Conservation (phyloP, 2,329 filamentous ascomycete genomes). For the Seiridium unicorne region DNA sequence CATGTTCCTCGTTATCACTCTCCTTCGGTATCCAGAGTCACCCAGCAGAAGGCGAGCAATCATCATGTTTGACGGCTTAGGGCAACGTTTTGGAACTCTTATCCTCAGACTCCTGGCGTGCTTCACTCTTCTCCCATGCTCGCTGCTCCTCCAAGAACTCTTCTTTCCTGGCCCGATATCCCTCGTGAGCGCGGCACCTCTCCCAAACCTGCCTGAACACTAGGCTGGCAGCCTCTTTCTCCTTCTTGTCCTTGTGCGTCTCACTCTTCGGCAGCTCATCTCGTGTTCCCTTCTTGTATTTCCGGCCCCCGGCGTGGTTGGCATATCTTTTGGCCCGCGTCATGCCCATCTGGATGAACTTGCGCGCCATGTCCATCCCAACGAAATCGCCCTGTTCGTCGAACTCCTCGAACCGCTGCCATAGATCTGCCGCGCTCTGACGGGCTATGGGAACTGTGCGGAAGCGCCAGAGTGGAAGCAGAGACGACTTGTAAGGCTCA, state of each 20-base stretch:
- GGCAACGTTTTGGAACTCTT: neutral
- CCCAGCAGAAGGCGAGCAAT: neutral
- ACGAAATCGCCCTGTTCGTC: slow-evolving; percentile 54
- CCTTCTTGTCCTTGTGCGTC: slow-evolving; percentile 41
- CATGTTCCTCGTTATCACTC: too few relatives aligned
- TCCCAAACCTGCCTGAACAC: slow-evolving; percentile 51
- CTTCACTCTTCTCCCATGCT: slow-evolving; percentile 8
- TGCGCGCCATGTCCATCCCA: slow-evolving; percentile 63
- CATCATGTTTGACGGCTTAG: neutral
- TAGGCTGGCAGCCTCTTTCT: slow-evolving; percentile 47
- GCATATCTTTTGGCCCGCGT: slow-evolving; percentile 59
- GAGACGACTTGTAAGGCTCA: slow-evolving; percentile 60
- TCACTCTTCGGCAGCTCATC: slow-evolving; percentile 41
- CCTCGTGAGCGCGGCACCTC: slow-evolving; percentile 39
- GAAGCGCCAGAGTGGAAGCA: slow-evolving; percentile 62
- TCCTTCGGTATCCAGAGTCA: too few relatives aligned
- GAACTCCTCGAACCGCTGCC: slow-evolving; percentile 50
- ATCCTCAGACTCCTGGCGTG: neutral
- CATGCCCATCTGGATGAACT: slow-evolving; percentile 67
- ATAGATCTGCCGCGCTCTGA: slow-evolving; percentile 47
- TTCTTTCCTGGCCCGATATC: slow-evolving; percentile 42
- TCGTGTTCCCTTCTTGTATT: slow-evolving; percentile 45
- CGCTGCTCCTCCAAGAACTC: slow-evolving; percentile 44
- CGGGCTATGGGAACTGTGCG: slow-evolving; percentile 49
- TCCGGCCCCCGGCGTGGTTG: slow-evolving; percentile 53